Percentiles rank a stretch among this genome's conserved stretches.
These are phyloP conservation scores for Xerocomellus amylosporus DNA, from an alignment of 768 basidiomycete genomes.

Conservation along the genomic window DNA sequence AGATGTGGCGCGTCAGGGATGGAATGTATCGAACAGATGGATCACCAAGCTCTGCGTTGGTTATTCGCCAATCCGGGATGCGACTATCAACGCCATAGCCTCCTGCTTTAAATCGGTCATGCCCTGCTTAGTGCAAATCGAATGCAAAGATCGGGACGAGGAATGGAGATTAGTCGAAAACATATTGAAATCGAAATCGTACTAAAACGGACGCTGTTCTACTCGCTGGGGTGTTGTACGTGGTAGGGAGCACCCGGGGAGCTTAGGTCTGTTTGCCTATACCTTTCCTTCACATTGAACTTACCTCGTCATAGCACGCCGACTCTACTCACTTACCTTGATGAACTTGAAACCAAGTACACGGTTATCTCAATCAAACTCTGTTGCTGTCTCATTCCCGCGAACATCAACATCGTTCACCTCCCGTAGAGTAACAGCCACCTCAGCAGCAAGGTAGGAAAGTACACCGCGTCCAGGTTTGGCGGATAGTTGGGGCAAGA, in stretches of 20 bases:
- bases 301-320: neutral
- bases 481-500: no score
- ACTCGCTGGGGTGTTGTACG: neutral
- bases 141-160: neutral
- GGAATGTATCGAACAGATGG: constrained; percentile 7
- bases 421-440: neutral
- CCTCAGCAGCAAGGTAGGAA: no score
- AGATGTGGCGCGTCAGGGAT: neutral
- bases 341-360: neutral
- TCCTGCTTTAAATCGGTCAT: constrained; percentile 14
- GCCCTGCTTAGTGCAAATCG: constrained; percentile 10
- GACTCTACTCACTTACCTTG: neutral
- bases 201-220: neutral
- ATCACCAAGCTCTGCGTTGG: constrained; percentile 17
- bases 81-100: neutral
- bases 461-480: no score
- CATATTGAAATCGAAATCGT: neutral
- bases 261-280: neutral
- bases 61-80: constrained; percentile 15
- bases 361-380: neutral
- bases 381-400: neutral
- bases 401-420: no score
- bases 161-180: constrained; percentile 12
- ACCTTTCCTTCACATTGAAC: neutral
- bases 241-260: no score